These are phyloP conservation scores for Zymoseptoria passerinii DNA, from an alignment of 2,329 filamentous ascomycete genomes.

Conservation along the genomic window DNA sequence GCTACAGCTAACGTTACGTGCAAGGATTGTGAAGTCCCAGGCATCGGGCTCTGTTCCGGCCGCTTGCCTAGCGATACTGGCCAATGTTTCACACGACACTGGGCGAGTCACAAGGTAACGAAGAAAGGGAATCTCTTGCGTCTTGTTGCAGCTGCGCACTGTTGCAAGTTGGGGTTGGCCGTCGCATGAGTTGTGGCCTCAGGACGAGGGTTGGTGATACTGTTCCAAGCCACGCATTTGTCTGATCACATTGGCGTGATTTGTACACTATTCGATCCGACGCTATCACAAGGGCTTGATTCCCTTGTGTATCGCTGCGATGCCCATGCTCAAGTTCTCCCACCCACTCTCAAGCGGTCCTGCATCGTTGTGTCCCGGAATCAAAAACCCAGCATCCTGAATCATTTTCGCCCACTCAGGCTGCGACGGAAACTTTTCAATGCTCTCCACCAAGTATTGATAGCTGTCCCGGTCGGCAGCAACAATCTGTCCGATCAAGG, in stretches of 20 bases:
- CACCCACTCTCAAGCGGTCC: constrained; percentile 52
- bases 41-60: too few species aligned
- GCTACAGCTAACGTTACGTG: too few species aligned
- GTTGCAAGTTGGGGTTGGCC: too few species aligned
- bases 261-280: background rate
- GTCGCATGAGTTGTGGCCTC: too few species aligned
- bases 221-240: background rate
- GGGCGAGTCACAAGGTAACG: too few species aligned
- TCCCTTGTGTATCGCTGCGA: constrained; percentile 93
- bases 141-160: too few species aligned
- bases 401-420: constrained; percentile 79
- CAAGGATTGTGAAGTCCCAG: too few species aligned
- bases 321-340: constrained; percentile 84
- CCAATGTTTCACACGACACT: too few species aligned
- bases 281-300: constrained; percentile 59
- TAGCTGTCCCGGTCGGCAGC: constrained; percentile 92
- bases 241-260: background rate
- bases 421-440: constrained; percentile 85
- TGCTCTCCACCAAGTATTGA: constrained; percentile 97
- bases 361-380: constrained; percentile 50
- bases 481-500: constrained; percentile 88
- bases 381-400: constrained; percentile 70
- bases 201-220: background rate
- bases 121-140: too few species aligned
- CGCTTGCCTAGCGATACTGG: too few species aligned